These are phyloP conservation scores for Pseudomonodictys pantanalensis DNA, from an alignment of 495 filamentous ascomycete species.

Conservation along the genomic window DNA sequence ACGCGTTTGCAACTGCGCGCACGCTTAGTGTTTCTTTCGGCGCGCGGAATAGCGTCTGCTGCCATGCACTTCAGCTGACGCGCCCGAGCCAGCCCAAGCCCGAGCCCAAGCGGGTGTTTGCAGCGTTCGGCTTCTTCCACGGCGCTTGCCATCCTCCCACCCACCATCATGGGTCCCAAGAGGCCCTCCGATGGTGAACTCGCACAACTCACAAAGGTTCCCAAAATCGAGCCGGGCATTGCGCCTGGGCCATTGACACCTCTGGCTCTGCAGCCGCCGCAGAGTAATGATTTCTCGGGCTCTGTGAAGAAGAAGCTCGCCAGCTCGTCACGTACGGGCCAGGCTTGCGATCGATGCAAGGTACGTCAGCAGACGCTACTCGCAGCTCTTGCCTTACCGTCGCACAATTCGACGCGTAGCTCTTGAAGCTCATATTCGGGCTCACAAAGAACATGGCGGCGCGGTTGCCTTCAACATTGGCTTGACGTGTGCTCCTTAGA, in stretches of 20 bases:
- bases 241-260: conserved; percentile 13
- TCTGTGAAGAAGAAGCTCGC: conserved; percentile 63
- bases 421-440: too few species aligned
- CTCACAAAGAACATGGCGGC: background rate
- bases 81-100: background rate
- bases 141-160: conserved; percentile 18
- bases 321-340: conserved; percentile 68
- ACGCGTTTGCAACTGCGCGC: too few species aligned
- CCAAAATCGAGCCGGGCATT: conserved; percentile 53
- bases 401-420: too few species aligned
- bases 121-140: conserved; percentile 19
- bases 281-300: conserved; percentile 61
- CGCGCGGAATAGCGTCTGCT: background rate
- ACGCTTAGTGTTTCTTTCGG: background rate
- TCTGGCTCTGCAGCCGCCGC: conserved; percentile 1
- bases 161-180: conserved; percentile 20
- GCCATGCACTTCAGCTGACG: background rate
- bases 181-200: conserved; percentile 16
- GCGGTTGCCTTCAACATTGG: conserved; percentile 1
- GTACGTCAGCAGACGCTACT: conserved; percentile 54
- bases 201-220: conserved; percentile 21
- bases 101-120: background rate
- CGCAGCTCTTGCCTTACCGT: conserved; percentile 5
- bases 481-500: background rate
- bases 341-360: conserved; percentile 91